Percentiles rank a stretch among this genome's conserved stretches.
Evolutionary conservation across 192 early-diverging fungal genomes (phyloP).

Genomic region (Entomortierella chlamydospora): DNA sequence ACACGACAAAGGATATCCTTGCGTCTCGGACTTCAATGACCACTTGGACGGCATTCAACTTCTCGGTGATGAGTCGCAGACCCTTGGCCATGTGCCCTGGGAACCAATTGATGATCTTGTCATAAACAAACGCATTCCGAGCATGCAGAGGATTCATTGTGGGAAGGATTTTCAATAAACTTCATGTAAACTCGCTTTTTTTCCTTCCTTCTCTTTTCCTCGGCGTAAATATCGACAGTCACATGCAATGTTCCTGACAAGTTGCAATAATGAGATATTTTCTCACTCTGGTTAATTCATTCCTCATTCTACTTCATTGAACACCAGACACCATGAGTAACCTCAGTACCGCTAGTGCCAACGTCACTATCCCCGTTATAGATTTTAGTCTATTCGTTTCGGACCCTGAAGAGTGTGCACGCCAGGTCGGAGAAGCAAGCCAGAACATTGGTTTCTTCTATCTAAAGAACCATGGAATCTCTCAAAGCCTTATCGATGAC

Average conservation of each 20-base stretch:
- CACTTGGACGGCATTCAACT: constrained; percentile 80
- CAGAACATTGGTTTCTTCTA: constrained; percentile 71
- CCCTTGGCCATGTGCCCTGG: constrained; percentile 91
- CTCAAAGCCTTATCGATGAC: constrained; percentile 55
- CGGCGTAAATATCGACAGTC: too few relatives aligned
- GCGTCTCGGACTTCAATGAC: constrained; percentile 96
- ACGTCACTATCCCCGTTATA: constrained; percentile 67
- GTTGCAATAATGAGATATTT: too few relatives aligned
- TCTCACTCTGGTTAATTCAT: too few relatives aligned
- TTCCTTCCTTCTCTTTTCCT: too few relatives aligned
- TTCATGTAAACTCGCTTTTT: too few relatives aligned
- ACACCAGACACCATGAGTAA: background rate
- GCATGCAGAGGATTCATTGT: constrained; percentile 41
- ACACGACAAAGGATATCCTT: constrained; percentile 61
- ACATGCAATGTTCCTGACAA: too few relatives aligned
- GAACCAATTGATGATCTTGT: constrained; percentile 86
- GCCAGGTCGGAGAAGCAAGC: constrained; percentile 61
- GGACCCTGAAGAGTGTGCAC: constrained; percentile 55
- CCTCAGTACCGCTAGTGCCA: background rate
- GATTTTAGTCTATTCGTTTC: constrained; percentile 67
- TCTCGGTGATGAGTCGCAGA: constrained; percentile 77
- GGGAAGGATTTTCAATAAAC: background rate
- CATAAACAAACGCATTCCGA: constrained; percentile 57
- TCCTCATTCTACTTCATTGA: too few relatives aligned
- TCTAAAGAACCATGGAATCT: constrained; percentile 70